Evolutionary conservation across 257 asterid genomes (phyloP).

Genomic region (Agastache rugosa): DNA sequence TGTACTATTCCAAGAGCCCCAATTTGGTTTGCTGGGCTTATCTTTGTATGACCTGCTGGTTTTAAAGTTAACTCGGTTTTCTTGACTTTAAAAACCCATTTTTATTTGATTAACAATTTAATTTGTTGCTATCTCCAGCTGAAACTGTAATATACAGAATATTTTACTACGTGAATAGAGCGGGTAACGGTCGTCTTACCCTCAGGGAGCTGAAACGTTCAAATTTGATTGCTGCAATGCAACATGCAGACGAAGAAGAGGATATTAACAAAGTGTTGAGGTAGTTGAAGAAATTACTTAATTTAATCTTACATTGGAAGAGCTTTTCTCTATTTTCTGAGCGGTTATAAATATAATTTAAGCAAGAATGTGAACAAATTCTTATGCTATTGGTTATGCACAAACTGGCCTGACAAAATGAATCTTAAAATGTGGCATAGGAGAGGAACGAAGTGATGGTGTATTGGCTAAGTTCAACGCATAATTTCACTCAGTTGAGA

Average conservation of each 20-base stretch:
- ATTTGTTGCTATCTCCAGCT: constrained; percentile 73
- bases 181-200: constrained; percentile 88
- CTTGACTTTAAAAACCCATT: not conserved
- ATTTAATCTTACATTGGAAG: constrained; percentile 10
- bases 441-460: constrained; percentile 10
- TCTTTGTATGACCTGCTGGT: constrained; percentile 19
- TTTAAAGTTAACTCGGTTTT: not conserved
- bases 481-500: constrained; percentile 1
- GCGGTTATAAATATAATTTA: constrained; percentile 21
- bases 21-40: constrained; percentile 25
- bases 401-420: constrained; percentile 24
- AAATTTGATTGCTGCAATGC: constrained; percentile 90
- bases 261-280: constrained; percentile 97
- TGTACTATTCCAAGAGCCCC: constrained; percentile 26
- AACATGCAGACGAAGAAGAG: constrained; percentile 97
- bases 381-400: constrained; percentile 10
- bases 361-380: not conserved
- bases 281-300: constrained; percentile 49
- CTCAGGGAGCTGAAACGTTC: constrained; percentile 92
- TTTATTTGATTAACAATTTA: constrained; percentile 36
- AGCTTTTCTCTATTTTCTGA: constrained; percentile 16
- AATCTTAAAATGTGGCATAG: not conserved
- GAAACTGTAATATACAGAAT: constrained; percentile 98
- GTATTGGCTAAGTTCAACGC: constrained; percentile 20
- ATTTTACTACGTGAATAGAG: constrained; percentile 94